Base-by-base conservation (phyloP, 148 eudicot genomes). In the Chenopodium quinoa region DNA sequence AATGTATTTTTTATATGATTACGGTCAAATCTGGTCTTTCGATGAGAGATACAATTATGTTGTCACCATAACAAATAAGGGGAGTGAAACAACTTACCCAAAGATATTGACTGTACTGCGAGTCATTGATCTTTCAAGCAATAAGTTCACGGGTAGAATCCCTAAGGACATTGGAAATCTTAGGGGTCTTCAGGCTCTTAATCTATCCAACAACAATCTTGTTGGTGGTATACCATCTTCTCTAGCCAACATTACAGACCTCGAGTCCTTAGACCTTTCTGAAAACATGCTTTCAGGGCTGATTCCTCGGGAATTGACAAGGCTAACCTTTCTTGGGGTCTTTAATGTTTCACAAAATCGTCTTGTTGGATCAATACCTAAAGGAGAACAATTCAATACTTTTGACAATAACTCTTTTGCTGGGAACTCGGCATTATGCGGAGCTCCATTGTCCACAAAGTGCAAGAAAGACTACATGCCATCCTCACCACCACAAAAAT, bases 31-130 rank as follows among this genome's bases (percentile, higher is more conserved):
- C 0, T 4, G 40, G 40, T 37, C 7, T 37, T 5, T 37, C 40
- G 7, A 67, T 9, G 40, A 67, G 20, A 67, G 37, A 10, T 67
- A 67, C 71, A 37, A 69, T 25, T 80, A 84, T 66, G 32, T 81
- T 3, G 69, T 87, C 9, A 87, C 84, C 4, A 48, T 89, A 40
- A 46, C 83, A 19, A 71, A 47, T 68, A 88, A 89, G 84, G 92
- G 90, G 2, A 44, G 29, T 4, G 76, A 78, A 20, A 83, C 22
- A 29, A 0, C 0, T 11, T 84, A 68, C 64, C 13, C 71, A 22
- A 63, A 48, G 75, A 79, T 82, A 13, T 47, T 63, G 11, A 50
- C 2, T 9, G 68, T 78, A 8, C 80, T 88, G 27, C 72, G 69
- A 27, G 84, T 79, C 0, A 63, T 89, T 16, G 90, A 88, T 83